Conservation (phyloP, 768 basidiomycete genomes). For the Nevesoporus exiguus region DNA sequence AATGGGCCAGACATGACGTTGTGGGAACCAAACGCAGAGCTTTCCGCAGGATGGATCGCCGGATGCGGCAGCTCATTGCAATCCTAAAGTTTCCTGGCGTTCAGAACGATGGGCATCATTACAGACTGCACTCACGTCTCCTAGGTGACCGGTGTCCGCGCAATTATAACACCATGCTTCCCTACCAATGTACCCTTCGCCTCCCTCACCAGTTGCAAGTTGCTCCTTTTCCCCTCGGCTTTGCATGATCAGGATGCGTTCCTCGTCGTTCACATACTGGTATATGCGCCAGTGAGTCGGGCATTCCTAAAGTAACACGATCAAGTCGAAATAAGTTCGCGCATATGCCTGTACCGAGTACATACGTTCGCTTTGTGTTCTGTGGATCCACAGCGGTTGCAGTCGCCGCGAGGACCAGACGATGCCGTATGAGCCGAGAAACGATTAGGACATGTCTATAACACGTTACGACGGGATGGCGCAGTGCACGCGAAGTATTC, state of each 20-base stretch:
- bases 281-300: conserved; percentile 82
- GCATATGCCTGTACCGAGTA: background rate
- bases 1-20: conserved; percentile 68
- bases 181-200: conserved; percentile 71
- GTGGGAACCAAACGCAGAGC: conserved; percentile 64
- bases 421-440: conserved; percentile 20
- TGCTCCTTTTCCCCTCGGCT: conserved; percentile 48
- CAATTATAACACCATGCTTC: conserved; percentile 86
- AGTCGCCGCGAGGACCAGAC: conserved; percentile 42
- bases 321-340: background rate
- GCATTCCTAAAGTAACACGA: conserved; percentile 58
- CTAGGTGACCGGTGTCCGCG: conserved; percentile 67
- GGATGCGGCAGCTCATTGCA: conserved; percentile 47
- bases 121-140: conserved; percentile 55
- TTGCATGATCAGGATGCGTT: conserved; percentile 42
- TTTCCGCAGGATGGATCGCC: conserved; percentile 44
- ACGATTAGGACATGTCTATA: conserved; percentile 71
- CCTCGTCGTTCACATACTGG: conserved; percentile 59
- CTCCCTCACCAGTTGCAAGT: conserved; percentile 59
- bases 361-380: conserved; percentile 62
- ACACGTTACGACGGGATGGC: background rate
- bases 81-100: conserved; percentile 42
- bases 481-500: background rate
- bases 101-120: background rate
- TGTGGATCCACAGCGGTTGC: conserved; percentile 67